phyloP scores from a whole-genome alignment of 352 stramenopile species.

The Phytophthora brassicae region DNA sequence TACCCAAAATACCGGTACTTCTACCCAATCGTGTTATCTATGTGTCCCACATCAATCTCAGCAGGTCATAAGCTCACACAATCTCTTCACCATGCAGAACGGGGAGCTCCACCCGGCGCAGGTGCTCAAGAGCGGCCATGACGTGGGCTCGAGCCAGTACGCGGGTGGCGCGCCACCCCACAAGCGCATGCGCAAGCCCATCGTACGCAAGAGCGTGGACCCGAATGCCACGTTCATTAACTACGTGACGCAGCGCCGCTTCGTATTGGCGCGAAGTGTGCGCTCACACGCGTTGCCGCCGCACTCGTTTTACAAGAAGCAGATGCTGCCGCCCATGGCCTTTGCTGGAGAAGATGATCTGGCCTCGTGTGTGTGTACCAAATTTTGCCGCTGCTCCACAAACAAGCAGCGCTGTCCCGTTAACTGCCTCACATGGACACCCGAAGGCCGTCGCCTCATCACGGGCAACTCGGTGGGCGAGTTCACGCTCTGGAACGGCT shows the following conservation, averaged over 20 bases:
- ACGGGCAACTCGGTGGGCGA: conserved; percentile 97
- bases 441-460: conserved; percentile 93
- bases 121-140: conserved; percentile 77
- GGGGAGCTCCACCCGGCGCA: conserved; percentile 72
- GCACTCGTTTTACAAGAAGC: conserved; percentile 84
- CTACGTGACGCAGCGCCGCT: conserved; percentile 76
- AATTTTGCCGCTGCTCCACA: conserved; percentile 87
- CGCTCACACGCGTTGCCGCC: conserved; percentile 59
- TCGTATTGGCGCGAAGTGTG: conserved; percentile 52
- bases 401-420: conserved; percentile 93
- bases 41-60: neutral
- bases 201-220: conserved; percentile 87
- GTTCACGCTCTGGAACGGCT: conserved; percentile 98
- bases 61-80: too few relatives aligned
- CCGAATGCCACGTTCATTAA: conserved; percentile 86
- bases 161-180: conserved; percentile 65
- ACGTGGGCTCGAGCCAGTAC: conserved; percentile 72
- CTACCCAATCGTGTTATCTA: neutral
- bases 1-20: too few relatives aligned
- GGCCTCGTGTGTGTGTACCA: conserved; percentile 80
- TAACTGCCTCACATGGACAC: conserved; percentile 95
- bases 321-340: conserved; percentile 76
- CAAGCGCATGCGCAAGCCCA: conserved; percentile 87
- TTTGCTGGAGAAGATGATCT: conserved; percentile 68
- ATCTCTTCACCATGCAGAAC: conserved; percentile 26